Percentiles rank a stretch among this genome's conserved stretches.
phyloP scores from a whole-genome alignment of 192 early-diverging fungal species.

The Backusella sp. region DNA sequence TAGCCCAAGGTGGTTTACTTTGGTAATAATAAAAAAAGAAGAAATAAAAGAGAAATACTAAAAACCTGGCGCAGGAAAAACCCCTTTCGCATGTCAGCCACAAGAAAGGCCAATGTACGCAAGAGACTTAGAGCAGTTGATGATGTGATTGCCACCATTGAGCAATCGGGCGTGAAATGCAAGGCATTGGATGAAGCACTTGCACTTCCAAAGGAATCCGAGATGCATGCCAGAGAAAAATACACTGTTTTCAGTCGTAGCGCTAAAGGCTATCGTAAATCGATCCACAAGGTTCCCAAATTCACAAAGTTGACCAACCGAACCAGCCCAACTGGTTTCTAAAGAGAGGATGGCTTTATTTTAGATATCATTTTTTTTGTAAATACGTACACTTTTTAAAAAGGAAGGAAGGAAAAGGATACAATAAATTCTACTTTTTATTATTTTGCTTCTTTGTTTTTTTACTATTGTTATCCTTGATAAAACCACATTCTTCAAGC shows the following conservation, averaged over 20 bases:
- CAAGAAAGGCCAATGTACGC: constrained; percentile 83
- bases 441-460: constrained; percentile 16
- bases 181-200: constrained; percentile 67
- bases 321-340: constrained; percentile 71
- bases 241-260: constrained; percentile 80
- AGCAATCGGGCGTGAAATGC: constrained; percentile 70
- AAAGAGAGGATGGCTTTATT: constrained; percentile 18
- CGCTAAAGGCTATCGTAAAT: constrained; percentile 70
- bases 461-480: constrained; percentile 31
- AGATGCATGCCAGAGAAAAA: constrained; percentile 79
- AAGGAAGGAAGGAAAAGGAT: not conserved
- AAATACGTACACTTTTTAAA: not conserved
- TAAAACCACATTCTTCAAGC: constrained; percentile 65
- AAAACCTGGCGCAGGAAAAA: constrained; percentile 21
- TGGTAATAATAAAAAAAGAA: constrained; percentile 37
- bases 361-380: not conserved
- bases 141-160: constrained; percentile 67
- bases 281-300: constrained; percentile 81
- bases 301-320: constrained; percentile 80
- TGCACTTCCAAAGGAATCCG: constrained; percentile 62
- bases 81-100: constrained; percentile 69
- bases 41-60: not conserved
- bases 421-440: constrained; percentile 5
- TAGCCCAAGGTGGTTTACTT: constrained; percentile 53
- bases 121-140: constrained; percentile 83